A percentile compares a stretch with the other conserved stretches of the same genome.
These are phyloP conservation scores for Rhynchosporium agropyri DNA, from an alignment of 2,329 filamentous ascomycete species.

Conservation along the genomic window DNA sequence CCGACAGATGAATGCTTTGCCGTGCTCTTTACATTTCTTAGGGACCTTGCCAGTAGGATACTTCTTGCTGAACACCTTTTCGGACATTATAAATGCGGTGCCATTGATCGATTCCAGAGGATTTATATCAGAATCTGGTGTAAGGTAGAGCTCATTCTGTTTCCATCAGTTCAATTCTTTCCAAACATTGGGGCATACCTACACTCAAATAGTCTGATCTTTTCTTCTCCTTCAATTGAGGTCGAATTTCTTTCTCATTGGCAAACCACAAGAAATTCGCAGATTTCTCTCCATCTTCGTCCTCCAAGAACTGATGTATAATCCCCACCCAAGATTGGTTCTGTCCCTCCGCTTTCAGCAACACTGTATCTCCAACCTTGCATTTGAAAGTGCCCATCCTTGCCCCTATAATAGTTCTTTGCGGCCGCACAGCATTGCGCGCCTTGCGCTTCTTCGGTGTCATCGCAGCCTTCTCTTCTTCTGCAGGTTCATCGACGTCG, in stretches of 20 bases:
- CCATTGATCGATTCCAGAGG: conserved; percentile 88
- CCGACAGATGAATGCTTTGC: conserved; percentile 88
- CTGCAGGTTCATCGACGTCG: conserved; percentile 27
- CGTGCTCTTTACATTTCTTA: conserved; percentile 71
- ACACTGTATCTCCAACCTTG: conserved; percentile 76
- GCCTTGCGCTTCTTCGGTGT: conserved; percentile 29
- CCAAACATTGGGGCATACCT: conserved; percentile 33
- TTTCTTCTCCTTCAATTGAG: conserved; percentile 73
- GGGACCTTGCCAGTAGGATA: conserved; percentile 79
- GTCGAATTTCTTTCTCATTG: conserved; percentile 80
- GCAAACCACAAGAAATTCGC: conserved; percentile 97
- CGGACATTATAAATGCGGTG: conserved; percentile 79
- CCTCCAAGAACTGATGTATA: conserved; percentile 77
- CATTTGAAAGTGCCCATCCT: conserved; percentile 78
- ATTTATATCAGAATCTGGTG: conserved; percentile 83
- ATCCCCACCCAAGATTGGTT: conserved; percentile 89
- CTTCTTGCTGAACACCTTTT: conserved; percentile 63
- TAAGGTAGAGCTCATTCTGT: conserved; percentile 90
- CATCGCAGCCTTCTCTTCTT: conserved; percentile 24
- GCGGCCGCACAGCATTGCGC: conserved; percentile 38
- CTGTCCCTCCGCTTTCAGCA: conserved; percentile 80
- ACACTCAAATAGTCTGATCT: conserved; percentile 75
- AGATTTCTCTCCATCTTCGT: conserved; percentile 74
- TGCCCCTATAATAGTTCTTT: conserved; percentile 70
- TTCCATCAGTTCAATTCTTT: not conserved